Conservation (phyloP, 2,329 filamentous ascomycete genomes). For the Podosphaera aphanis region DNA sequence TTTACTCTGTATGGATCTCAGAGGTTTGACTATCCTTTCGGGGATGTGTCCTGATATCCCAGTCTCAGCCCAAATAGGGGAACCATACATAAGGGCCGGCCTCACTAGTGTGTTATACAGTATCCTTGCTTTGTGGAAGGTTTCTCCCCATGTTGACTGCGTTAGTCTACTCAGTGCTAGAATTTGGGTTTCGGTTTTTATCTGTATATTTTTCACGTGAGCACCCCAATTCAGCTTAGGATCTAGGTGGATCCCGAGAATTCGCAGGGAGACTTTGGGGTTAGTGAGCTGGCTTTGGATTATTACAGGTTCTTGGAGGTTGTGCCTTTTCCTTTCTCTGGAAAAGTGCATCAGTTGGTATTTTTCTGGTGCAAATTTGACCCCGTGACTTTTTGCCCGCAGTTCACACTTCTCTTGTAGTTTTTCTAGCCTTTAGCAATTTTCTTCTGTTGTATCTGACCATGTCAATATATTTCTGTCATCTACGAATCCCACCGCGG, state of each 20-base stretch:
- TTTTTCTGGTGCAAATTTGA: neutral
- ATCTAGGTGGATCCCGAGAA: neutral
- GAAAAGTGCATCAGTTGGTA: neutral
- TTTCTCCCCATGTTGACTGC: slow-evolving; percentile 1
- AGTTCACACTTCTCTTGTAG: neutral
- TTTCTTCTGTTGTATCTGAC: neutral
- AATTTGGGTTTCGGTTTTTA: neutral
- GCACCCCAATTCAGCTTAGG: neutral
- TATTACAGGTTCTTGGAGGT: neutral
- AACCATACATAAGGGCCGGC: neutral
- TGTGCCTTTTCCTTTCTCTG: neutral
- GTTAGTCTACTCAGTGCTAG: neutral
- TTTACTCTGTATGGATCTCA: too few species aligned
- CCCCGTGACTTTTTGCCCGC: neutral
- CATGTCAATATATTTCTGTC: neutral
- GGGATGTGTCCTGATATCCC: too few species aligned
- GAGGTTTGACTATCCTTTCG: too few species aligned
- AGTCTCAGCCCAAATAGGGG: neutral
- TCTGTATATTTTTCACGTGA: neutral
- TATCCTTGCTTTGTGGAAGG: neutral
- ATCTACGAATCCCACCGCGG: neutral
- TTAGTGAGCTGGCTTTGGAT: neutral
- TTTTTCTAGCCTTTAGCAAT: neutral
- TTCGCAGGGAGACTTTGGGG: neutral
- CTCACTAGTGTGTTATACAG: neutral